phyloP scores from a whole-genome alignment of 1,284 basidiomycete genomes.

The Filobasidium uniguttulatum region DNA sequence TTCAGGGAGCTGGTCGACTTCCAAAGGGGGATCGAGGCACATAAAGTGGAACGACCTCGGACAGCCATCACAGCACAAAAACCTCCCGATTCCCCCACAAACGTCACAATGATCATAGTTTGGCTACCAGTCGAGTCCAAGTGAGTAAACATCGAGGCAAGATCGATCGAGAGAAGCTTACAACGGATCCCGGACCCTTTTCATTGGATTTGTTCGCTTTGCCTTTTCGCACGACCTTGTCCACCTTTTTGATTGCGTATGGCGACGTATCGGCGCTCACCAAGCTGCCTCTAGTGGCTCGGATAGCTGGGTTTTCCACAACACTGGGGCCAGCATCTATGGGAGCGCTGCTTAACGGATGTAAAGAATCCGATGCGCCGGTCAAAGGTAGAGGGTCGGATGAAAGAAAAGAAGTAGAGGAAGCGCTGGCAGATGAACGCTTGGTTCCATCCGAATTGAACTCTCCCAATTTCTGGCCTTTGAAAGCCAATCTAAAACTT shows the following conservation, averaged over 20 bases:
- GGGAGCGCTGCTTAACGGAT: no score
- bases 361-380: neutral
- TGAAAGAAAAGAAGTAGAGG: no score
- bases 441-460: no score
- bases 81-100: constrained; percentile 57
- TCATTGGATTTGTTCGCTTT: constrained; percentile 4
- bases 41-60: constrained; percentile 89
- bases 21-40: constrained; percentile 91
- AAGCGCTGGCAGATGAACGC: no score
- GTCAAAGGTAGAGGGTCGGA: no score
- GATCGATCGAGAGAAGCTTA: neutral
- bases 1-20: constrained; percentile 66
- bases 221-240: constrained; percentile 2
- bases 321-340: neutral
- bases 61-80: constrained; percentile 94
- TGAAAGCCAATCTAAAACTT: constrained; percentile 8
- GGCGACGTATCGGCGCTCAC: constrained; percentile 13
- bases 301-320: neutral
- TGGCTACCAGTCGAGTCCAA: constrained; percentile 38
- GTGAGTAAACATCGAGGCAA: neutral
- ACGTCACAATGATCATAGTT: constrained; percentile 93
- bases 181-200: neutral
- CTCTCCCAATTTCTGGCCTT: neutral
- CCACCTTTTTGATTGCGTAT: constrained; percentile 10
- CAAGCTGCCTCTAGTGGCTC: constrained; percentile 3